Percentiles rank a stretch among this genome's conserved stretches.
phyloP scores from a whole-genome alignment of 1,284 basidiomycete genomes.

The Sanguinoderma infundibulare region DNA sequence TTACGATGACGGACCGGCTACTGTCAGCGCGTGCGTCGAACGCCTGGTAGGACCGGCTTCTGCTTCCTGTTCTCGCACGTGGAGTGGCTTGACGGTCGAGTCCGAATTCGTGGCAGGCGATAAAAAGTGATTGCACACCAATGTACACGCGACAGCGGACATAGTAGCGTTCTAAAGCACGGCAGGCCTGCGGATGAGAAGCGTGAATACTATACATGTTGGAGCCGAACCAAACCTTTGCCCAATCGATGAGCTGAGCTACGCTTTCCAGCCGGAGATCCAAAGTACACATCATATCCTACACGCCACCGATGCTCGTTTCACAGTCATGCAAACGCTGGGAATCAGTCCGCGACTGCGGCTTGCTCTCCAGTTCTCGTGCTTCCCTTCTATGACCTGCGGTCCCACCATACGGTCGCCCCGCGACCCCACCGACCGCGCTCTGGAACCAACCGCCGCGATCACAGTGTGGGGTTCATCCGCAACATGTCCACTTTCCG shows the following conservation, averaged over 20 bases:
- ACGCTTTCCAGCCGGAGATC: background rate
- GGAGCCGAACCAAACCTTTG: slow-evolving; percentile 7
- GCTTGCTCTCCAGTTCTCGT: background rate
- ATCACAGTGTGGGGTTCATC: slow-evolving; percentile 3
- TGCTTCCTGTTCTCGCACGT: background rate
- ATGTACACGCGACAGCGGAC: background rate
- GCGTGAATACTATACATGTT: slow-evolving; percentile 13
- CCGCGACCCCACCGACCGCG: background rate
- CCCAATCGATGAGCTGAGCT: background rate
- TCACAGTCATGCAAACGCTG: background rate
- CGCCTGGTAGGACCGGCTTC: background rate
- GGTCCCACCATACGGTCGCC: background rate
- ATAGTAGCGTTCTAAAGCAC: background rate
- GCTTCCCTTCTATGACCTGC: background rate
- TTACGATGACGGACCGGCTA: background rate
- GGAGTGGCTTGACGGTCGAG: background rate
- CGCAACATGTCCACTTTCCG: slow-evolving; percentile 33
- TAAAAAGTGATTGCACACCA: background rate
- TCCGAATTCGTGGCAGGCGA: background rate
- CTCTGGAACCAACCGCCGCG: background rate
- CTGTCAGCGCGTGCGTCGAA: background rate
- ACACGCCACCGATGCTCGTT: background rate
- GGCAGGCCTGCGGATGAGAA: slow-evolving; percentile 6
- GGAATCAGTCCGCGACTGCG: background rate
- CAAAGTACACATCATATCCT: slow-evolving; percentile 1